Evolutionary conservation across 345 rosid species (phyloP).

Genomic region (Ceriops zippeliana): DNA sequence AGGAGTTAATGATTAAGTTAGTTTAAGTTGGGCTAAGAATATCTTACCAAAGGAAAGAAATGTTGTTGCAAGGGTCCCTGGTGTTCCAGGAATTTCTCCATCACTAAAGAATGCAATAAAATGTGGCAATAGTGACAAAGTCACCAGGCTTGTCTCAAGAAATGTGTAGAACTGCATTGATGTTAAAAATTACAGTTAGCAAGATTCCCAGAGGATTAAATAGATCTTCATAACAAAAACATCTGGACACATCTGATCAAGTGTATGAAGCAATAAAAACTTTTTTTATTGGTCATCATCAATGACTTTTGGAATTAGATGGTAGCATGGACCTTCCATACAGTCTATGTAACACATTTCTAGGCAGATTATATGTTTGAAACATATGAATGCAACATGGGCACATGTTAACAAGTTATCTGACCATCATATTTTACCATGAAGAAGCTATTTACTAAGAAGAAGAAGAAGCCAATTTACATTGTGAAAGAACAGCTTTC

Average conservation of each 20-base stretch:
- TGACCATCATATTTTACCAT: no score
- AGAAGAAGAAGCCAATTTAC: neutral
- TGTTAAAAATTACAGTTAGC: conserved; percentile 14
- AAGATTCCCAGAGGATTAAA: neutral
- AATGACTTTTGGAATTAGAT: no score
- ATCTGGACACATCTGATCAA: no score
- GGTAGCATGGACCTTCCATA: no score
- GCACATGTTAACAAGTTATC: no score
- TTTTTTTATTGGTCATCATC: no score
- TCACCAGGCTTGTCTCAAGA: conserved; percentile 85
- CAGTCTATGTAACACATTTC: no score
- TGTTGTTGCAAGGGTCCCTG: conserved; percentile 89
- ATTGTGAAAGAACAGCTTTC: neutral
- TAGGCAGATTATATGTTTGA: no score
- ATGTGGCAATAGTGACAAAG: conserved; percentile 76
- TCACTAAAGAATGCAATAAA: conserved; percentile 89
- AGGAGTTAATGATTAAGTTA: neutral
- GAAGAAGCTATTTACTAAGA: no score
- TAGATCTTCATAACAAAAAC: neutral
- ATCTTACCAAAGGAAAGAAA: conserved; percentile 88
- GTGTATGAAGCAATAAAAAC: no score
- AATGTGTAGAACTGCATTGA: conserved; percentile 90
- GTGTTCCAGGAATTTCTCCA: conserved; percentile 91
- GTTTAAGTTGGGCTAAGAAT: conserved; percentile 1
- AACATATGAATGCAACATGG: no score